Conservation (phyloP, 495 filamentous ascomycete species). For the Podospora fimiseda region DNA sequence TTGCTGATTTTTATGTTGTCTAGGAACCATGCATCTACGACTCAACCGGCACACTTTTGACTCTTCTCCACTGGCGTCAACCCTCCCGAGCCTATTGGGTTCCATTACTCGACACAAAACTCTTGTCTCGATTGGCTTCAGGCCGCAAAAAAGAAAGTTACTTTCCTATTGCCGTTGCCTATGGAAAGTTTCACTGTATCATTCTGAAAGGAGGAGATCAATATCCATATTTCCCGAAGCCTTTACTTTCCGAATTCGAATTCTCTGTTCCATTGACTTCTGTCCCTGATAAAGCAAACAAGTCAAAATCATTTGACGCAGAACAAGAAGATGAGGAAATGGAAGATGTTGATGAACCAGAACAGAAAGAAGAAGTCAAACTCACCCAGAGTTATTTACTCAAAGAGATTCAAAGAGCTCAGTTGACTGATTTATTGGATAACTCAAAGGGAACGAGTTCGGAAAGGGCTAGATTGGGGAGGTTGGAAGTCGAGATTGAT, state of each 20-base stretch:
- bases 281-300: constrained; percentile 27
- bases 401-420: constrained; percentile 59
- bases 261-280: constrained; percentile 76
- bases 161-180: constrained; percentile 91
- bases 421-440: constrained; percentile 65
- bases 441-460: constrained; percentile 41
- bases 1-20: constrained; percentile 16
- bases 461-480: constrained; percentile 62
- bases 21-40: constrained; percentile 94
- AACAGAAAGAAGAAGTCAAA: constrained; percentile 33
- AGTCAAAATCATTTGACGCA: constrained; percentile 29
- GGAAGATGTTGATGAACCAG: constrained; percentile 30
- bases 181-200: constrained; percentile 94
- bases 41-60: constrained; percentile 75
- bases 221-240: constrained; percentile 91
- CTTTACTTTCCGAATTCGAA: constrained; percentile 87
- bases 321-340: constrained; percentile 32
- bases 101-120: constrained; percentile 81
- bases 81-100: constrained; percentile 84
- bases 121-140: constrained; percentile 68
- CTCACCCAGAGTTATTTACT: constrained; percentile 78
- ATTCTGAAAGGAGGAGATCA: constrained; percentile 93
- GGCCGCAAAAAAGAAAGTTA: constrained; percentile 86
- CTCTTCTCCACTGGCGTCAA: constrained; percentile 84
- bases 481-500: constrained; percentile 73